Conservation (phyloP, 495 filamentous ascomycete genomes). For the Penicillium odoratum region DNA sequence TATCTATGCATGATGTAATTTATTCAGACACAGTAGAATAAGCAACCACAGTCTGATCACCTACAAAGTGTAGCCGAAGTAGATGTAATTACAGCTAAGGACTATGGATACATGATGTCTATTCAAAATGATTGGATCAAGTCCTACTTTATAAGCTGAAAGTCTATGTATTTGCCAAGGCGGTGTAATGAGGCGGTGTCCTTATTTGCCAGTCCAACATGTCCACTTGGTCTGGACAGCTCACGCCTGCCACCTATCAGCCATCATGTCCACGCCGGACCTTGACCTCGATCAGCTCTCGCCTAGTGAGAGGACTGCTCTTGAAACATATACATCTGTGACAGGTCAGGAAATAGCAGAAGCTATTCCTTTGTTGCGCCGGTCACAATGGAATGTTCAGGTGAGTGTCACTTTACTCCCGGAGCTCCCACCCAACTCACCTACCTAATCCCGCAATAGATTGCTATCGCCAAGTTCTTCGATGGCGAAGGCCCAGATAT, state of each 20-base stretch:
- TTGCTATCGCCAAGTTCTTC: constrained; percentile 95
- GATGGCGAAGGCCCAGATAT: constrained; percentile 88
- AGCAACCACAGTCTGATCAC: neutral
- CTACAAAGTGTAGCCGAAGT: neutral
- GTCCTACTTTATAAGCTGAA: neutral
- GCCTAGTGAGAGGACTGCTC: constrained; percentile 70
- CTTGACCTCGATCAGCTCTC: constrained; percentile 69
- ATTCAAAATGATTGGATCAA: neutral
- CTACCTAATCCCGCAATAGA: constrained; percentile 49
- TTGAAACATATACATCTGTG: constrained; percentile 85
- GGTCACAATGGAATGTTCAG: constrained; percentile 96
- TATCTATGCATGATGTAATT: neutral
- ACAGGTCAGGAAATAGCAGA: constrained; percentile 77
- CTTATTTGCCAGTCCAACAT: constrained; percentile 9
- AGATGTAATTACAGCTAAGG: neutral
- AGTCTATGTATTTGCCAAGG: neutral
- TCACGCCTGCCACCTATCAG: constrained; percentile 14
- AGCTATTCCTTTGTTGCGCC: constrained; percentile 76
- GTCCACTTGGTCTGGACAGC: constrained; percentile 20
- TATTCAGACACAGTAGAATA: neutral
- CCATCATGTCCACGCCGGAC: constrained; percentile 44
- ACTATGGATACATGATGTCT: neutral
- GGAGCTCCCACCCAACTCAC: constrained; percentile 5
- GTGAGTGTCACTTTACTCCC: constrained; percentile 43
- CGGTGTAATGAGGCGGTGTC: constrained; percentile 19